These are phyloP conservation scores for Psilocybe azurescens DNA, from an alignment of 768 basidiomycete species.

Conservation along the genomic window DNA sequence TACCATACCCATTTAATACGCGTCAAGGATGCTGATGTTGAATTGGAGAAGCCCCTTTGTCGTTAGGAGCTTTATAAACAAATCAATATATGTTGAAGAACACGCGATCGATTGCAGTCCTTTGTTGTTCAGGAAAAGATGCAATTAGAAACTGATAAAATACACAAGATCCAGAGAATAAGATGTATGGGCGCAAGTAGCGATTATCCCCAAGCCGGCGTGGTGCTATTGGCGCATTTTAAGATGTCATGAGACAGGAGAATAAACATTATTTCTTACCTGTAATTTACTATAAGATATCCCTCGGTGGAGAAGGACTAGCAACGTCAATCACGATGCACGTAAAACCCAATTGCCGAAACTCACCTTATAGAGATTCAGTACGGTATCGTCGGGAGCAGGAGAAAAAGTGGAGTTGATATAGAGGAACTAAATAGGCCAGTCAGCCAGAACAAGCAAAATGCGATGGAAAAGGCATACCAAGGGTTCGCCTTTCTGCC, in stretches of 20 bases:
- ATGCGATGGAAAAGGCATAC: conserved; percentile 47
- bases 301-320: conserved; percentile 89
- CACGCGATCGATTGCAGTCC: not conserved
- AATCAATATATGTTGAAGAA: not conserved
- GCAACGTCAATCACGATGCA: conserved; percentile 1
- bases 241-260: not conserved
- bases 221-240: conserved; percentile 35
- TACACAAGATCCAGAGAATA: conserved; percentile 4
- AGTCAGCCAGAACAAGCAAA: conserved; percentile 20
- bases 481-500: conserved; percentile 85
- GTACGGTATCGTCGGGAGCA: conserved; percentile 82
- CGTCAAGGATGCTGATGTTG: not conserved
- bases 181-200: not conserved
- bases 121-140: conserved; percentile 4
- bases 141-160: conserved; percentile 8
- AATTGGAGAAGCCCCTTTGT: not conserved
- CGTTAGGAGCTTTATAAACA: not conserved
- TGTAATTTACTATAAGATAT: conserved; percentile 92
- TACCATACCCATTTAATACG: not conserved
- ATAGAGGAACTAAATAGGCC: conserved; percentile 62
- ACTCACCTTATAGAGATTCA: conserved; percentile 74
- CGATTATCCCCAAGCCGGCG: conserved; percentile 48
- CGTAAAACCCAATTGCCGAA: conserved; percentile 1
- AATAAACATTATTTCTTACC: conserved; percentile 45
- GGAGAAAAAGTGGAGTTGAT: conserved; percentile 81